phyloP scores from a whole-genome alignment of 129 eudicot genomes.

The Smallanthus sonchifolius region DNA sequence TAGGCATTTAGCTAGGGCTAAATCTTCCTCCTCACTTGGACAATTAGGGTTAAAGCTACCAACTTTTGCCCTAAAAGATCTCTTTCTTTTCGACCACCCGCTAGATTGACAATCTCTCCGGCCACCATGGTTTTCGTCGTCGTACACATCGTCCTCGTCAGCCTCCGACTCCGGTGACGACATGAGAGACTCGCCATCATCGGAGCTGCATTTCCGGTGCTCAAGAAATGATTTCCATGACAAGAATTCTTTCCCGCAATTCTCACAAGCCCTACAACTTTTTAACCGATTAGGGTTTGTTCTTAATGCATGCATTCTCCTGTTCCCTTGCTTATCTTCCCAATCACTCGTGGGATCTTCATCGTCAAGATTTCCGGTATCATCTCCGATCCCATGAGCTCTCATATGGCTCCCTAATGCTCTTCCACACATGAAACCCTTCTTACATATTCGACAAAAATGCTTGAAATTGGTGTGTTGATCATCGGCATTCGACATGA shows the following conservation, averaged over 20 bases:
- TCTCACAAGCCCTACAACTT: conserved; percentile 58
- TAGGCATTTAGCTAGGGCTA: conserved; percentile 67
- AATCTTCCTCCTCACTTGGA: conserved; percentile 66
- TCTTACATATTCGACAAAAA: conserved; percentile 78
- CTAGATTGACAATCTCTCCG: conserved; percentile 27
- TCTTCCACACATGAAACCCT: conserved; percentile 95
- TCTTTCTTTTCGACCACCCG: conserved; percentile 82
- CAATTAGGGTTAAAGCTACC: conserved; percentile 39
- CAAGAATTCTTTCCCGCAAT: conserved; percentile 79
- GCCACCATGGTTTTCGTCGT: conserved; percentile 4
- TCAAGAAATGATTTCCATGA: conserved; percentile 95
- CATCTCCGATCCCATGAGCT: conserved; percentile 89
- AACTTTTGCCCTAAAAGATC: conserved; percentile 69
- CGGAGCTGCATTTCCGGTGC: conserved; percentile 77
- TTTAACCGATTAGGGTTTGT: conserved; percentile 82
- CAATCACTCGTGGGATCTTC: conserved; percentile 69
- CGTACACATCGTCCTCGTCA: conserved; percentile 31
- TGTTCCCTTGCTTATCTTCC: conserved; percentile 64
- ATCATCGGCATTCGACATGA: conserved; percentile 46
- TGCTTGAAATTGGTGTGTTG: conserved; percentile 65
- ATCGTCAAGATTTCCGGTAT: conserved; percentile 53
- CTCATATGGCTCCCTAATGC: conserved; percentile 95
- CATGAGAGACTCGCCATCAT: conserved; percentile 60
- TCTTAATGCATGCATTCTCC: conserved; percentile 69
- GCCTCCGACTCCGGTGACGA: conserved; percentile 60